Conservation (phyloP, 164 flowering plant genomes). For the Aristolochia fimbriata region DNA sequence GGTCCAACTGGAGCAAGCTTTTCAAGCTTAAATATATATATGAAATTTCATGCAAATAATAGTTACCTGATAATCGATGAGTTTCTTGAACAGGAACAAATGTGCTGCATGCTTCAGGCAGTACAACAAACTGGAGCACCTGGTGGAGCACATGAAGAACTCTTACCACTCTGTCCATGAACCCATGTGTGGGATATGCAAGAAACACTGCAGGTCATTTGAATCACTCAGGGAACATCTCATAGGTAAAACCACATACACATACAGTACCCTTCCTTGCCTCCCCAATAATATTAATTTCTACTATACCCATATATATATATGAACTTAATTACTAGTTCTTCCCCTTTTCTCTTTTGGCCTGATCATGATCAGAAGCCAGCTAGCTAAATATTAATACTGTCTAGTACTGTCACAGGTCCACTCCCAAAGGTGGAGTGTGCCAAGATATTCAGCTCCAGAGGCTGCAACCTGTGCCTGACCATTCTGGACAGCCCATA, state of each 20-base stretch:
- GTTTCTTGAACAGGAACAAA: conserved; percentile 51
- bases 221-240: conserved; percentile 82
- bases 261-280: not conserved
- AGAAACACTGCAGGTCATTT: conserved; percentile 73
- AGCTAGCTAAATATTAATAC: not conserved
- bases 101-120: conserved; percentile 91
- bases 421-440: conserved; percentile 85
- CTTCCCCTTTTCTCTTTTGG: not conserved
- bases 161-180: conserved; percentile 89
- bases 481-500: conserved; percentile 41
- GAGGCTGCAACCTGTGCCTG: conserved; percentile 77
- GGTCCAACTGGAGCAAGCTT: no score
- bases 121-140: conserved; percentile 74
- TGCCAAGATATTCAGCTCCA: conserved; percentile 42
- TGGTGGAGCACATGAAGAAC: conserved; percentile 83
- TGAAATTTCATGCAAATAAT: not conserved
- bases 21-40: not conserved
- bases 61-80: no score
- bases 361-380: not conserved
- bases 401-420: conserved; percentile 27
- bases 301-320: no score
- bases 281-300: no score
- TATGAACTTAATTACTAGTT: not conserved
- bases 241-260: not conserved
- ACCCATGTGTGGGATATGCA: conserved; percentile 78